Conservation (phyloP, 2,329 filamentous ascomycete species). For the Colletotrichum musae region DNA sequence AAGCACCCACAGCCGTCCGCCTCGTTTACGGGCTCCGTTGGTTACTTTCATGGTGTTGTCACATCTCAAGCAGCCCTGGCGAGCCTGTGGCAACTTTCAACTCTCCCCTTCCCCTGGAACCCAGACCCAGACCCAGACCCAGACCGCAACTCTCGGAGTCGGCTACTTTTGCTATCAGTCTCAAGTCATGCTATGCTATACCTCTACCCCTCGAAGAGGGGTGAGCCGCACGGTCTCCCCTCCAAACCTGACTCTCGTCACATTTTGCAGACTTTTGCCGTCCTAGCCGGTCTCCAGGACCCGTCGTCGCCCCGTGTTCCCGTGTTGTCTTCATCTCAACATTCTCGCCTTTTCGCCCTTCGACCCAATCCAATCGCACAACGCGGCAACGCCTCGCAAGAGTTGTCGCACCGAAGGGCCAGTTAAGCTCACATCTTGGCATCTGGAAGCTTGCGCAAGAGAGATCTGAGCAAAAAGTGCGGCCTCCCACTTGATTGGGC, state of each 20-base stretch:
- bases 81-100: conserved; percentile 2
- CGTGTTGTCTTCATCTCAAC: conserved; percentile 32
- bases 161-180: conserved; percentile 22
- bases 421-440: conserved; percentile 39
- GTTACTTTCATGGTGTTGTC: no score
- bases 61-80: not conserved
- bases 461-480: conserved; percentile 24
- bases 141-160: not conserved
- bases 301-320: conserved; percentile 27
- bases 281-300: conserved; percentile 27
- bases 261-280: conserved; percentile 29
- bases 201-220: conserved; percentile 14
- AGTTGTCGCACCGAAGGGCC: conserved; percentile 21
- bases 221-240: conserved; percentile 25
- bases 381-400: conserved; percentile 22
- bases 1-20: not conserved
- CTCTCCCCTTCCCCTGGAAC: not conserved
- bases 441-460: conserved; percentile 26
- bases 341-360: not conserved
- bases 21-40: not conserved
- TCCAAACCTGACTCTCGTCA: conserved; percentile 33
- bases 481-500: conserved; percentile 17
- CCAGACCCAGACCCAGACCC: not conserved
- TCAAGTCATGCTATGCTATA: conserved; percentile 33
- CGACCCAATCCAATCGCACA: not conserved